These are phyloP conservation scores for Chimonanthus praecox DNA, from an alignment of 164 flowering plant species.

Conservation along the genomic window DNA sequence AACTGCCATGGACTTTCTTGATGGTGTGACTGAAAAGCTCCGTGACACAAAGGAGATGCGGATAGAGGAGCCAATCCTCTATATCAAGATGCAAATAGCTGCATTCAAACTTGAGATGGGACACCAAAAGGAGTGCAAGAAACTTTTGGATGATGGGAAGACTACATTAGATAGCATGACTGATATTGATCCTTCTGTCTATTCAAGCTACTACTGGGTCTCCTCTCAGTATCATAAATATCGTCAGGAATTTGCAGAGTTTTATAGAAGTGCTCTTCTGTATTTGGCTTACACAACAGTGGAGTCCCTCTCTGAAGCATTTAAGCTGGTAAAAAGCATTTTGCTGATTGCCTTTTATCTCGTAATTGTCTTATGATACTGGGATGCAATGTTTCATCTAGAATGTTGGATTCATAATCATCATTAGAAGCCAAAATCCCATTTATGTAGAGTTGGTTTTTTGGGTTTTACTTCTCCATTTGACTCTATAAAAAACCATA, in stretches of 20 bases:
- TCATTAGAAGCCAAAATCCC: too few species aligned
- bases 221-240: slow-evolving; percentile 79
- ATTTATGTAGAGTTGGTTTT: too few species aligned
- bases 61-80: slow-evolving; percentile 79
- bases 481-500: too few species aligned
- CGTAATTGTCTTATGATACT: too few species aligned
- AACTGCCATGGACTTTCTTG: slow-evolving; percentile 80
- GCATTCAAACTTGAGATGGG: slow-evolving; percentile 64
- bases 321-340: slow-evolving; percentile 69
- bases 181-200: slow-evolving; percentile 95
- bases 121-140: slow-evolving; percentile 82
- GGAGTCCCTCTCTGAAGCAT: slow-evolving; percentile 85
- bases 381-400: too few species aligned
- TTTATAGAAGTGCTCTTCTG: slow-evolving; percentile 84
- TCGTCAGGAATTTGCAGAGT: slow-evolving; percentile 83
- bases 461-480: too few species aligned
- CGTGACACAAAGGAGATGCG: slow-evolving; percentile 64
- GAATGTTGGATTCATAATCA: too few species aligned
- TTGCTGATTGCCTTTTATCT: too few species aligned
- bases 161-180: slow-evolving; percentile 90
- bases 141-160: slow-evolving; percentile 84
- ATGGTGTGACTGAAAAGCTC: slow-evolving; percentile 82
- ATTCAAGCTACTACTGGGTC: slow-evolving; percentile 89
- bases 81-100: slow-evolving; percentile 87
- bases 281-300: slow-evolving; percentile 94